A percentile compares a stretch with the other conserved stretches of the same genome.
Conservation (phyloP, 1,284 basidiomycete species). For the Trametes polyzona region DNA sequence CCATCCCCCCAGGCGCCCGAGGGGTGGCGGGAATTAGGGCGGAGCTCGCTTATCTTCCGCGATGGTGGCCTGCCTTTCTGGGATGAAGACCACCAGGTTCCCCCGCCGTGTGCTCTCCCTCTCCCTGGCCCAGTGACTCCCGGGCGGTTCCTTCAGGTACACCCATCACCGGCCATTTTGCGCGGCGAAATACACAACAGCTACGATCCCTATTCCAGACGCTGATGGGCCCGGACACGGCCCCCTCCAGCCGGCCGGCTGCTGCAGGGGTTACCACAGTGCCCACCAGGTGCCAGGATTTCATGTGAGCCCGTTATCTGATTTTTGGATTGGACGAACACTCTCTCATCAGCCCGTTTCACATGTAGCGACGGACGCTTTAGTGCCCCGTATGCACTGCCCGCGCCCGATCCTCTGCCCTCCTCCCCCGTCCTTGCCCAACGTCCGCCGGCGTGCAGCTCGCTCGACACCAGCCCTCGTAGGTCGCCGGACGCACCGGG, state of each 20-base stretch:
- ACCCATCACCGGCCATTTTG: constrained; percentile 8
- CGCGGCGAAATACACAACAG: constrained; percentile 6
- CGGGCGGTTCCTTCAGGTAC: constrained; percentile 12
- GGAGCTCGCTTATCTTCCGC: constrained; percentile 26
- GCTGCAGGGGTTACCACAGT: constrained; percentile 9
- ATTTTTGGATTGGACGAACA: constrained; percentile 20
- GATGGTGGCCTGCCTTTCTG: constrained; percentile 10
- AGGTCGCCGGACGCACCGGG: neutral
- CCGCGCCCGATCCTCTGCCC: neutral
- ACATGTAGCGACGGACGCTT: constrained; percentile 19
- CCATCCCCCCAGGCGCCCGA: constrained; percentile 3
- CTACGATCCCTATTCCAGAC: constrained; percentile 5
- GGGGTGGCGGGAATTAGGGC: constrained; percentile 22
- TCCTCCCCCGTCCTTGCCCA: no score
- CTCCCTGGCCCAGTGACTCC: neutral
- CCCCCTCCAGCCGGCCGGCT: constrained; percentile 20
- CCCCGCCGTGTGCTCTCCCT: neutral
- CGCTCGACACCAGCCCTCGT: no score
- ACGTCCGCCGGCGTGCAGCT: no score
- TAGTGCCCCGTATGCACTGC: constrained; percentile 3
- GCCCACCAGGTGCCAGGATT: constrained; percentile 19
- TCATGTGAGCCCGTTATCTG: constrained; percentile 30
- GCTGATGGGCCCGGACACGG: constrained; percentile 5
- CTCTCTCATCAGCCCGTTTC: constrained; percentile 25
- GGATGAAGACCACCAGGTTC: constrained; percentile 13